Evolutionary conservation across 495 filamentous ascomycete genomes (phyloP), one percentile per base, ranked within the genome.

Genomic region (Parathielavia hyrcaniae): DNA sequence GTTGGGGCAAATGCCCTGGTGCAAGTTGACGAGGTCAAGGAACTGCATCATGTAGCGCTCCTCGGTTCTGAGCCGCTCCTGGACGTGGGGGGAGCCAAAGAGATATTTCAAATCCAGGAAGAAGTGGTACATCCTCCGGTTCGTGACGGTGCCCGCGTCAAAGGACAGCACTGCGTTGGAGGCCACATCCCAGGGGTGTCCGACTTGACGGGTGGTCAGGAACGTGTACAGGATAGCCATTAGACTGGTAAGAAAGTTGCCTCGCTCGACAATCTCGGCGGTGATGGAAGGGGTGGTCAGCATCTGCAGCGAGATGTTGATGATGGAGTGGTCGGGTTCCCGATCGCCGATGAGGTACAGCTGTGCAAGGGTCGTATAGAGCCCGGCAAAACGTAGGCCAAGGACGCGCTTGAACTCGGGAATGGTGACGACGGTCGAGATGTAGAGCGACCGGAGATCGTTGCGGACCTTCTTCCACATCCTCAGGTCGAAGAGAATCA

Each of bases 161-260:
- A 97, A 95, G 0, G 90, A 89, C 41, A 99, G 74, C 0, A 89
- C 91, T 35, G 88, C 91, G 61, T 83, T 85, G 1, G 86, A 84
- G 60, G 88, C 82, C 43, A 97, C 86, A 60, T 96, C 86, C 70
- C 86, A 85, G 0, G 93, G 93, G 70, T 95, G 89, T 7, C 90
- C 90, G 32, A 99, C 93, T 75, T 97, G 91, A 22, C 93, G 80
- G 9, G 91, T 96, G 1, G 93, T 97, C 11, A 97, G 72, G 77
- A 97, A 99, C 0, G 95, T 97, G 70, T 97, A 99, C 0, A 99
- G 77, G 55, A 97, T 97, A 16, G 93, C 87, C 81, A 95, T 90
- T 17, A 97, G 81, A 60, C 88, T 96, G 4, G 91, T 95, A 22
- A 97, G 76, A 69, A 97, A 96, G 71, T 99, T 97, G n/a, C 91